phyloP scores from a whole-genome alignment of 1,139 yeast species.

The Candida glucosophila region DNA sequence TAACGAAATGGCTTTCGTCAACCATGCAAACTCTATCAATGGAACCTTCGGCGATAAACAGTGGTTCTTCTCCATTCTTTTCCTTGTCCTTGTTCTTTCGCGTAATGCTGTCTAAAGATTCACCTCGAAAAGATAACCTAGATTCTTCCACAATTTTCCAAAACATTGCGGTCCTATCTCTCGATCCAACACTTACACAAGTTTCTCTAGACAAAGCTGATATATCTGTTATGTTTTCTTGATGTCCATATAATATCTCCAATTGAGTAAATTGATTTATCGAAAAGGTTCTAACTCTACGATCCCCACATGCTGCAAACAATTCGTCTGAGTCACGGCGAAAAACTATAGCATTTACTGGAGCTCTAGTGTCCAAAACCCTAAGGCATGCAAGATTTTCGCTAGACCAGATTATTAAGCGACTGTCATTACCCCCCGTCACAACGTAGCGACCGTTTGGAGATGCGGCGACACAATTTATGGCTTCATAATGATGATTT shows the following conservation, averaged over 20 bases:
- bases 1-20: constrained; percentile 86
- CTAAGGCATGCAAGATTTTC: constrained; percentile 69
- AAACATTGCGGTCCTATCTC: constrained; percentile 90
- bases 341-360: constrained; percentile 66
- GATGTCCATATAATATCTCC: constrained; percentile 91
- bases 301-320: constrained; percentile 89
- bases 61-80: constrained; percentile 21
- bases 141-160: constrained; percentile 97
- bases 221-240: constrained; percentile 77
- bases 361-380: constrained; percentile 69
- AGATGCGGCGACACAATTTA: constrained; percentile 72
- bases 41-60: constrained; percentile 69
- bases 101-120: constrained; percentile 38
- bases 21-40: constrained; percentile 86
- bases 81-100: constrained; percentile 26
- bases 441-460: constrained; percentile 84
- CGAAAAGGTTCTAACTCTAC: constrained; percentile 80
- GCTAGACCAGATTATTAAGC: constrained; percentile 78
- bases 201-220: constrained; percentile 77
- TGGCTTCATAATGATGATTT: constrained; percentile 69
- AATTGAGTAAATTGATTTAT: constrained; percentile 81
- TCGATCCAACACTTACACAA: constrained; percentile 90
- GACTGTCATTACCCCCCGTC: constrained; percentile 82
- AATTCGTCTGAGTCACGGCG: constrained; percentile 77
- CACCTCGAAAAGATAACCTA: constrained; percentile 87